Evolutionary conservation across 75 land plant species (phyloP), one percentile per base, ranked within the genome.

Genomic region (Picea sitchensis): DNA sequence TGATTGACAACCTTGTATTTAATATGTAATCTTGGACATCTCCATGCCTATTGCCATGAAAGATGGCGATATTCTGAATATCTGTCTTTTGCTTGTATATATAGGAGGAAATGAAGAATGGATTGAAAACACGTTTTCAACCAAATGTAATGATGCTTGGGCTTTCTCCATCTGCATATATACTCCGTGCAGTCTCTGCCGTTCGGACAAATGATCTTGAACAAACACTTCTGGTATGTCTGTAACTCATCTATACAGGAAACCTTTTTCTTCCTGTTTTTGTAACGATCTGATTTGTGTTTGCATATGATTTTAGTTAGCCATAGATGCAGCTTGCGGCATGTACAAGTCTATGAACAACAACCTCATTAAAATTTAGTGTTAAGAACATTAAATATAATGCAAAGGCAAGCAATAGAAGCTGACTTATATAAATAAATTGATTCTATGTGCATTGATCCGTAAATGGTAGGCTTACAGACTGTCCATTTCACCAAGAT

Each of bases 141-240:
- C 91, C 94, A 79, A 93, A 98, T 81, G 76, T 90, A 57, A 17
- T 93, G 63, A 86, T 98, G 92, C 86, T 85, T 69, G 98, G 98
- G 61, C 91, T 89, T 65, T 87, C 96, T 65, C 98, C 99, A 63
- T 87, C 94, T 77, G 90, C 93, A 57, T 93, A 88, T 83, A 98
- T 98, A 76, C 91, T 98, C 20, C 96, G 87, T 36, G 80, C 94
- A 38, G 61, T 98, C 36, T 85, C 93, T 30, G 83, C 79, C 86
- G 98, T 98, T 69, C 92, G 90, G 36, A 81, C 94, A 36, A 98
- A 91, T 90, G 98, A 95, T 80, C 79, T 98, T 65, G 99, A 95
- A 83, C 98, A 95, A 76, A 88, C 99, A 14, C 86, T 98, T 54
- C 81, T 98, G 94, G 99, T 98, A 90, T 57, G 86, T 41, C 13